Base-by-base conservation (phyloP, 371 early-diverging fungal species). In the Lichtheimia ramosa region DNA sequence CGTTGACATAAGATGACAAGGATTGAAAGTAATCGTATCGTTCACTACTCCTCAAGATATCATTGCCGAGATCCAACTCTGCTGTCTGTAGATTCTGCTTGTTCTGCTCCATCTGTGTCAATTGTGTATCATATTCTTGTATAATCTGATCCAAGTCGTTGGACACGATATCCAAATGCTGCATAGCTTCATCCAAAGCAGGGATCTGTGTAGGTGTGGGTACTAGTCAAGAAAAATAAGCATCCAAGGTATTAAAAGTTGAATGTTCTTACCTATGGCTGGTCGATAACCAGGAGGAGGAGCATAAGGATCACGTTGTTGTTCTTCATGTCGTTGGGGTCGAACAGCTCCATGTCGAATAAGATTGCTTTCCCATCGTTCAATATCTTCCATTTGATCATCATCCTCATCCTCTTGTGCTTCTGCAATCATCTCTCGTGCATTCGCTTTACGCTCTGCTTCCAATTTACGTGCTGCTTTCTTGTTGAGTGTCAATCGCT, bases 1-100 rank as follows among this genome's bases (percentile, higher is more conserved):
- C 85, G 20, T 82, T 78, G 18, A 86, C 74, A 66, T 77, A 88
- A 1, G 78, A 73, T 25, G 73, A 66, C n/a, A 89, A 64, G 23
- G 84, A 79, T 58, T 88, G 88, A 65, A 86, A 91, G 63, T 85
- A 91, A 16, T 75, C 82, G 62, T 88, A 89, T 25, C 88, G 78
- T 8, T 68, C 63, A 42, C 84, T 81, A 0, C 78, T 69, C 6
- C 65, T 70, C 50, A 76, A 55, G 24, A 86, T 73, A 54, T 84
- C 83, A 1, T 65, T 70, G 1, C 70, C 70, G 3, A 84, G 54
- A 23, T 76, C 81, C 3, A 58, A 58, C n/a, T 75, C 60, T 16
- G 74, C 60, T 0, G 56, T 59, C 3, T 67, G 54, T 6, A 79
- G 58, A 3, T 63, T 70, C 1, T 75, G 74, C 15, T 83, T 65